phyloP scores from a whole-genome alignment of 2,329 filamentous ascomycete species.

The Botrytis byssoidea region DNA sequence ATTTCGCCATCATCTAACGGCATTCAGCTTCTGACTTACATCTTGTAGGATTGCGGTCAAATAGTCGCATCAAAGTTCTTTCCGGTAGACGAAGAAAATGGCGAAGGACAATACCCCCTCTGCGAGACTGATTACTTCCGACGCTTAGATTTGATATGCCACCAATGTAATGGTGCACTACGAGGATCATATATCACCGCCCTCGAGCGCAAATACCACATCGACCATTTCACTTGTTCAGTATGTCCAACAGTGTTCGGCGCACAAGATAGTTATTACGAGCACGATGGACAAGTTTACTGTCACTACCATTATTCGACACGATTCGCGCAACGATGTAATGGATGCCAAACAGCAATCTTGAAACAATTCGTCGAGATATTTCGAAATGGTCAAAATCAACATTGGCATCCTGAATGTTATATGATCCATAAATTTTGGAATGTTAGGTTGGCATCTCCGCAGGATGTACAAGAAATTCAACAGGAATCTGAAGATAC shows the following conservation, averaged over 20 bases:
- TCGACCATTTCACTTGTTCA: slow-evolving; percentile 98
- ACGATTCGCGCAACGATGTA: slow-evolving; percentile 92
- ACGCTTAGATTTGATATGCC: slow-evolving; percentile 84
- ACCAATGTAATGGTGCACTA: slow-evolving; percentile 86
- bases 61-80: slow-evolving; percentile 99
- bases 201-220: slow-evolving; percentile 96
- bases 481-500: slow-evolving; percentile 45
- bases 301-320: slow-evolving; percentile 99
- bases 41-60: slow-evolving; percentile 81
- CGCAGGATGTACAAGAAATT: slow-evolving; percentile 49
- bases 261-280: slow-evolving; percentile 97
- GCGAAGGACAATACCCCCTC: slow-evolving; percentile 83
- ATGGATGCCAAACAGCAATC: slow-evolving; percentile 95
- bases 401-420: slow-evolving; percentile 99
- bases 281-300: slow-evolving; percentile 93
- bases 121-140: slow-evolving; percentile 99
- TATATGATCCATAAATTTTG: slow-evolving; percentile 99
- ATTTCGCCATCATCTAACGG: background rate
- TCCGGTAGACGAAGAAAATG: slow-evolving; percentile 87
- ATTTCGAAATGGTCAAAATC: slow-evolving; percentile 94
- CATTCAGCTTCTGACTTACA: slow-evolving; percentile 28
- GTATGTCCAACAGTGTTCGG: slow-evolving; percentile 97
- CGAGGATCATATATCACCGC: slow-evolving; percentile 98
- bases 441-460: slow-evolving; percentile 75
- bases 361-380: slow-evolving; percentile 99